Percentiles rank a stretch among this genome's conserved stretches.
Conservation (phyloP, 2,329 filamentous ascomycete genomes). For the Penicillium occitanis region DNA sequence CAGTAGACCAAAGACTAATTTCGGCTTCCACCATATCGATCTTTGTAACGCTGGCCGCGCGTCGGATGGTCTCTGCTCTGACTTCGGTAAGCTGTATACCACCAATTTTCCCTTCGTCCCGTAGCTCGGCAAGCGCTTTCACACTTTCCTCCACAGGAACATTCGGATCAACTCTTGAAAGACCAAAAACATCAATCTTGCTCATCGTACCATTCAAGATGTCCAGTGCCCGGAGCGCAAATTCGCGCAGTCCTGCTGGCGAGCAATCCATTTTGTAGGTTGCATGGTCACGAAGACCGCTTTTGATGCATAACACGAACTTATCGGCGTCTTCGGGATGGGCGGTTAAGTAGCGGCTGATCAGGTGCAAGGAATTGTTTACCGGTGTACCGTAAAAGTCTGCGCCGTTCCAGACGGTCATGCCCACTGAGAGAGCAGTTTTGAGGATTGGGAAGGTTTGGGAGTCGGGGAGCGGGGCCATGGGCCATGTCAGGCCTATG, state of each 20-base stretch:
- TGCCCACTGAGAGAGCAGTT: slow-evolving; percentile 50
- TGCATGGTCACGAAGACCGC: slow-evolving; percentile 41
- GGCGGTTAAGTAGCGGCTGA: slow-evolving; percentile 62
- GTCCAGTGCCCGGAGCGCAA: slow-evolving; percentile 58
- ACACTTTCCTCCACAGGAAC: slow-evolving; percentile 51
- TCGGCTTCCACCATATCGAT: slow-evolving; percentile 62
- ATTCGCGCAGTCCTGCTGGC: slow-evolving; percentile 55
- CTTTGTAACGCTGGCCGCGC: slow-evolving; percentile 51
- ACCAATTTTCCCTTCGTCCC: slow-evolving; percentile 46
- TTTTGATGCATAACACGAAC: slow-evolving; percentile 64
- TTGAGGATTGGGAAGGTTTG: slow-evolving; percentile 46
- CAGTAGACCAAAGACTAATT: slow-evolving; percentile 57
- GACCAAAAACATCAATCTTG: slow-evolving; percentile 61
- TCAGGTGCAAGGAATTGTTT: slow-evolving; percentile 59
- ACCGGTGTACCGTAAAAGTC: slow-evolving; percentile 63
- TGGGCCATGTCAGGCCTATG: slow-evolving; percentile 31
- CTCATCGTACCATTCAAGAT: slow-evolving; percentile 48
- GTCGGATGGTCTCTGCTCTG: slow-evolving; percentile 46
- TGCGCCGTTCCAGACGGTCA: slow-evolving; percentile 59
- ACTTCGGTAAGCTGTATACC: slow-evolving; percentile 47
- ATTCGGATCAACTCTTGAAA: slow-evolving; percentile 56
- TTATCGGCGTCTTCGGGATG: slow-evolving; percentile 64
- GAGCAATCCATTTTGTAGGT: slow-evolving; percentile 51
- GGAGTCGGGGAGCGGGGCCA: slow-evolving; percentile 21
- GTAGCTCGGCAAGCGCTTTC: slow-evolving; percentile 37